These are phyloP conservation scores for Lyophyllum atratum DNA, from an alignment of 768 basidiomycete genomes.

Conservation along the genomic window DNA sequence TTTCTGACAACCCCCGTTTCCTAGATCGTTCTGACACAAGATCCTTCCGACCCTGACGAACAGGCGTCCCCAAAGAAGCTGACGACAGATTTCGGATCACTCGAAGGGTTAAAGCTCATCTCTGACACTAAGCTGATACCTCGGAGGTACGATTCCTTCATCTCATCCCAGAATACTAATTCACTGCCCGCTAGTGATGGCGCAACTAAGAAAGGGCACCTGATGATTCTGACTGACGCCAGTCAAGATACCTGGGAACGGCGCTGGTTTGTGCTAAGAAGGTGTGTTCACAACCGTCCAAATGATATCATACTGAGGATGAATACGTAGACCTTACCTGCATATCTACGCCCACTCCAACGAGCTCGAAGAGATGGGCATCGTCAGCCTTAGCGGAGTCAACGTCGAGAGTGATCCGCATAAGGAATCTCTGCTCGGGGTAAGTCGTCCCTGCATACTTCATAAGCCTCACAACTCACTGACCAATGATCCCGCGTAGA, in stretches of 20 bases:
- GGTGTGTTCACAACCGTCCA: constrained; percentile 45
- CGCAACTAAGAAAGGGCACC: constrained; percentile 81
- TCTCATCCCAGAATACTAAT: constrained; percentile 4
- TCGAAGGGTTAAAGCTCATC: constrained; percentile 65
- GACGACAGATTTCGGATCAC: constrained; percentile 34
- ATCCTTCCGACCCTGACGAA: constrained; percentile 60
- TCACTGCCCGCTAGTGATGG: constrained; percentile 56
- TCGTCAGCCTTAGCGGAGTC: constrained; percentile 83
- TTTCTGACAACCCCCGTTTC: constrained; percentile 17
- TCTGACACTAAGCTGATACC: constrained; percentile 74
- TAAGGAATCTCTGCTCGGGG: constrained; percentile 86
- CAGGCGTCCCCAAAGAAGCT: constrained; percentile 30
- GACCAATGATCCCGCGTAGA: constrained; percentile 42
- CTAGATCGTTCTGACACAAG: constrained; percentile 84
- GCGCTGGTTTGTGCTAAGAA: constrained; percentile 84
- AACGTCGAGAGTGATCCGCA: constrained; percentile 85
- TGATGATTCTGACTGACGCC: constrained; percentile 82
- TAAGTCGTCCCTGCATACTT: constrained; percentile 40
- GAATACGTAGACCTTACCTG: constrained; percentile 74
- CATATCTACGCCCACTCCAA: constrained; percentile 83
- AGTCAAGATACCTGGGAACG: constrained; percentile 79
- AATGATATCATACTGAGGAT: not conserved
- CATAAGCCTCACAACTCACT: not conserved
- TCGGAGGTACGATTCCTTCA: constrained; percentile 50
- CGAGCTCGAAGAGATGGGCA: constrained; percentile 80